Evolutionary conservation across 2,329 filamentous ascomycete species (phyloP).

Genomic region (Colletotrichum falcatum): DNA sequence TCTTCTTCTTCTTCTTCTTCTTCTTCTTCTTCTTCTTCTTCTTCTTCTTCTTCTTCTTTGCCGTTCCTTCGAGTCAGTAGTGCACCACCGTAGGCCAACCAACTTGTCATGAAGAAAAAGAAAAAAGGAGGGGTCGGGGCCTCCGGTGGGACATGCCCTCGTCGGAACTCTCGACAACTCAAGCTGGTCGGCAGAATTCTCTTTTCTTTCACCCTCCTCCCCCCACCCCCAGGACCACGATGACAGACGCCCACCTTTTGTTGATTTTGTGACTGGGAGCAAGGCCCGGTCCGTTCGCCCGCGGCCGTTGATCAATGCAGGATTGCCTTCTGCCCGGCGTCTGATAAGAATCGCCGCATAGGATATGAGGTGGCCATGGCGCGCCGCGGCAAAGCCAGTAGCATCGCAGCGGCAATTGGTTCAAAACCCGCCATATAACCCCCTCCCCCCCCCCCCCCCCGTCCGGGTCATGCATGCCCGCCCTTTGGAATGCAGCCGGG

Average conservation of each 20-base stretch:
- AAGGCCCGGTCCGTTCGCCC: background rate
- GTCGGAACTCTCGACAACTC: constrained; percentile 9
- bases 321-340: background rate
- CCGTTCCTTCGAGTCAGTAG: constrained; percentile 5
- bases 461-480: too few relatives aligned
- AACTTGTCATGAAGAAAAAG: background rate
- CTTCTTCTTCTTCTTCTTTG: background rate
- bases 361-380: background rate
- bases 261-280: background rate
- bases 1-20: background rate
- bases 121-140: background rate
- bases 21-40: background rate
- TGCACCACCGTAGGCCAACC: background rate
- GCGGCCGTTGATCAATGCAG: background rate
- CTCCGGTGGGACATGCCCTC: background rate
- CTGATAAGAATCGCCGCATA: background rate
- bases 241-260: background rate
- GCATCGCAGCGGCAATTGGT: too few relatives aligned
- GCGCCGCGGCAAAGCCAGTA: background rate
- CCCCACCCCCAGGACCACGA: background rate
- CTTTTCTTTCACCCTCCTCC: background rate
- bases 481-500: too few relatives aligned
- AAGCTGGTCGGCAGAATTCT: background rate
- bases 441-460: too few relatives aligned
- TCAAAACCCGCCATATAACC: too few relatives aligned